Evolutionary conservation across 2,329 filamentous ascomycete species (phyloP), one percentile per base, ranked within the genome.

Genomic region (Pseudofabraea citricarpa): DNA sequence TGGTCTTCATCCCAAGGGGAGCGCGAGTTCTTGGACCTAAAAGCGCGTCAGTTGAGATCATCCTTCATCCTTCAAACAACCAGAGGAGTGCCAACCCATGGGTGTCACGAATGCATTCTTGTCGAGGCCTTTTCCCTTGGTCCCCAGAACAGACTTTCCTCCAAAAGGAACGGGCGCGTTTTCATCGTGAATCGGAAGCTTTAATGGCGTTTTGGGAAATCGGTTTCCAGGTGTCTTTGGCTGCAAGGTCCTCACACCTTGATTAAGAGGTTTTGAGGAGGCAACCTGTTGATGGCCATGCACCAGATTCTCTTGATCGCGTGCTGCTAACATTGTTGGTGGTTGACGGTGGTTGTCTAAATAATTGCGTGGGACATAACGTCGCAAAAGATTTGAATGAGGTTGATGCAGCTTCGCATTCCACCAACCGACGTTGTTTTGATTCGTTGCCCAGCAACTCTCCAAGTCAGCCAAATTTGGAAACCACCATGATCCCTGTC

Each of bases 1-100:
- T 97, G 1, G 91, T 97, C 67, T 98, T 98, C 73, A 88, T 85
- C 24, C 91, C 91, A 37, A 98, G 71, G 10, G 89, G 87, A 27
- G 90, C 90, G 57, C 91, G 82, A 47, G 73, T 83, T 46, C 81
- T 80, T 40, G 83, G 51, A 47, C 59, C 61, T 60, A 29, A 13
- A 21, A n/a, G n/a, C n/a, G n/a, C n/a, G n/a, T n/a, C n/a, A n/a
- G n/a, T n/a, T n/a, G n/a, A n/a, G n/a, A n/a, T n/a, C n/a, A n/a
- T n/a, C n/a, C n/a, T n/a, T n/a, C n/a, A n/a, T n/a, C n/a, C n/a
- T n/a, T n/a, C n/a, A n/a, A n/a, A n/a, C n/a, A n/a, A n/a, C n/a
- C n/a, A n/a, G n/a, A n/a, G n/a, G n/a, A n/a, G n/a, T n/a, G 56
- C 75, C 49, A 73, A 95, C 90, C 86, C 59, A 87, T 74, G 23